phyloP scores from a whole-genome alignment of 106 monocot genomes.

The Dendrobium nobile region DNA sequence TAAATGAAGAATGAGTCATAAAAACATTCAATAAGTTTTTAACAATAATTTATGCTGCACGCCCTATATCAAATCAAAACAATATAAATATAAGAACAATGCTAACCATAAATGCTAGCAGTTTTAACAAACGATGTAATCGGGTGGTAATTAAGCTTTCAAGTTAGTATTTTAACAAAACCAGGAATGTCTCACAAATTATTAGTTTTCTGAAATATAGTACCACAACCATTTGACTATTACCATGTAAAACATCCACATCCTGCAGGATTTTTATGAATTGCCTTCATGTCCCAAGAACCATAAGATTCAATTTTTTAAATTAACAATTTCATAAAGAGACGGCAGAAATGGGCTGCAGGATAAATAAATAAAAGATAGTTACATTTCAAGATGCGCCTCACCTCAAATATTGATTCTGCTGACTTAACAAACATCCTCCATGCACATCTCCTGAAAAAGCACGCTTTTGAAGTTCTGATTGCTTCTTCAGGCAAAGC shows the following conservation, averaged over 20 bases:
- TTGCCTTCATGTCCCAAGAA: neutral
- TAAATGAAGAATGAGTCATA: neutral
- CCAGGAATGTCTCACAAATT: neutral
- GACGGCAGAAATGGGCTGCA: neutral
- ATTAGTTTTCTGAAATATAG: neutral
- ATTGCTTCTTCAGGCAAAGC: conserved; percentile 70
- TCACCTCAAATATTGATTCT: conserved; percentile 77
- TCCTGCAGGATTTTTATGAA: neutral
- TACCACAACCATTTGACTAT: neutral
- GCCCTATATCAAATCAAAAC: neutral
- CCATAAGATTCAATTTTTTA: neutral
- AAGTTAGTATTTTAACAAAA: neutral
- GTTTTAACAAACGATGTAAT: neutral
- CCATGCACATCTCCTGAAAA: conserved; percentile 65
- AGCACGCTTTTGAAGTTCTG: conserved; percentile 32
- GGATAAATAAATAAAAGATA: neutral
- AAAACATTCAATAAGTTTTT: neutral
- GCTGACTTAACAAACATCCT: conserved; percentile 84
- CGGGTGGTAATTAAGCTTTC: neutral
- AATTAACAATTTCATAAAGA: neutral
- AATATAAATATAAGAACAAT: neutral
- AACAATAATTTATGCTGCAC: neutral
- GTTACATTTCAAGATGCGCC: neutral
- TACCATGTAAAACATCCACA: neutral
- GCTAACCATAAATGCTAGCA: neutral